Evolutionary conservation across 2,329 filamentous ascomycete species (phyloP).

Genomic region (Scleromitrula shiraiana): DNA sequence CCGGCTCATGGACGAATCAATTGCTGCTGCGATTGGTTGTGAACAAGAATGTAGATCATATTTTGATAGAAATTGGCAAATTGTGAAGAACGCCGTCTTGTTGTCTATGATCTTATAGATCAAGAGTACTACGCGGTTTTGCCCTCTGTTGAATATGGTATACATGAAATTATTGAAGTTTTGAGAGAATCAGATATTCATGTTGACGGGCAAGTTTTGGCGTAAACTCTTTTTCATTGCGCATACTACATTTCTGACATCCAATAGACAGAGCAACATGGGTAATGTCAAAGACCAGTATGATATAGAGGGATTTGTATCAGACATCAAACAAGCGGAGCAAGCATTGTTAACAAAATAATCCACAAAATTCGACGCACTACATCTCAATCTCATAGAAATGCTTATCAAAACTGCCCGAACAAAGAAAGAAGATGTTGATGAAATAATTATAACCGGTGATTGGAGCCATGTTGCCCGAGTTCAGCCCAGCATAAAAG

Average conservation of each 20-base stretch:
- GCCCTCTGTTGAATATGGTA: constrained; percentile 2
- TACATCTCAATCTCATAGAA: neutral
- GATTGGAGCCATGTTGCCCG: constrained; percentile 3
- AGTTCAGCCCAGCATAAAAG: constrained; percentile 1
- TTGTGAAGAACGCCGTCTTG: neutral
- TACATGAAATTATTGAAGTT: constrained; percentile 10
- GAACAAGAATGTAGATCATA: constrained; percentile 46
- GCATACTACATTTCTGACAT: neutral
- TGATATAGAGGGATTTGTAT: neutral
- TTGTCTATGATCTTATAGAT: constrained; percentile 10
- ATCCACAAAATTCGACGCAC: neutral
- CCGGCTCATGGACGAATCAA: constrained; percentile 69
- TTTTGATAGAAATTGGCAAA: no score
- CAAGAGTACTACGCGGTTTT: constrained; percentile 9
- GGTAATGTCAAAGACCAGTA: neutral
- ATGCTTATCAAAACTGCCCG: constrained; percentile 7
- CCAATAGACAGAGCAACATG: neutral
- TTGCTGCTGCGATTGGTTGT: constrained; percentile 63
- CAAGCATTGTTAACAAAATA: neutral
- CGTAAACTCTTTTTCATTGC: neutral
- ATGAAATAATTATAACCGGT: constrained; percentile 13
- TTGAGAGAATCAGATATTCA: neutral
- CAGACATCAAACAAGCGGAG: neutral
- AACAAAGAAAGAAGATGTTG: constrained; percentile 7
- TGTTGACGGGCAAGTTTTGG: constrained; percentile 7